Evolutionary conservation across 2,329 filamentous ascomycete genomes (phyloP), one percentile per base, ranked within the genome.

Genomic region (Neodidymelliopsis sp.): DNA sequence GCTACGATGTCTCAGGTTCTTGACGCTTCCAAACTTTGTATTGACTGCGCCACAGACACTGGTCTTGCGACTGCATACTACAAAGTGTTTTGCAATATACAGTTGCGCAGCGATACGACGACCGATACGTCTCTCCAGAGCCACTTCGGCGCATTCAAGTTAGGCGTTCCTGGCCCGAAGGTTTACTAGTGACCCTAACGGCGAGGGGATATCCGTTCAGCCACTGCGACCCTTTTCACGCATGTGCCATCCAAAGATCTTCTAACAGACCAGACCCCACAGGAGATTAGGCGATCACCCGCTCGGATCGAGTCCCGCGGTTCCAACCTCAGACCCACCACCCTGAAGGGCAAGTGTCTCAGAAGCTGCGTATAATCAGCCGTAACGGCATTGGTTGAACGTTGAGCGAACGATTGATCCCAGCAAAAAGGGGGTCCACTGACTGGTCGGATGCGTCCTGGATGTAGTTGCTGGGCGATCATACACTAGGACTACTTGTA

Each of bases 231-330:
- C 43, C 36, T 23, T 47, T 18, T 9, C 29, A 23, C 9, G 24
- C 34, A 44, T 43, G 46, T 39, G 39, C 27, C 16, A 44, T 39
- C 13, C 10, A 11, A n/a, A 42, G 33, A 44, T 30, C 36, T 41
- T 41, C 40, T 22, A 31, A 44, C 40, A 25, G 31, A 36, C 12
- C 23, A 25, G 40, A 29, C 40, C 35, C 39, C 46, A 34, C 42
- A 49, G 22, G 15, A 36, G 34, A 15, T 33, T 35, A 43, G 45
- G 15, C 53, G 54, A 57, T 58, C 53, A 55, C 52, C 53, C 54
- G 50, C 29, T 33, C 50, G 48, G 49, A 42, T 54, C 44, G 37
- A n/a, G 35, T 51, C 53, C 51, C 51, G 40, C 48, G 28, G 44
- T 16, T 27, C 44, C 46, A 42, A 45, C 41, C 39, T 53, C 49